Base-by-base conservation (phyloP, 257 asterid species). In the Solanum chiquidenum region DNA sequence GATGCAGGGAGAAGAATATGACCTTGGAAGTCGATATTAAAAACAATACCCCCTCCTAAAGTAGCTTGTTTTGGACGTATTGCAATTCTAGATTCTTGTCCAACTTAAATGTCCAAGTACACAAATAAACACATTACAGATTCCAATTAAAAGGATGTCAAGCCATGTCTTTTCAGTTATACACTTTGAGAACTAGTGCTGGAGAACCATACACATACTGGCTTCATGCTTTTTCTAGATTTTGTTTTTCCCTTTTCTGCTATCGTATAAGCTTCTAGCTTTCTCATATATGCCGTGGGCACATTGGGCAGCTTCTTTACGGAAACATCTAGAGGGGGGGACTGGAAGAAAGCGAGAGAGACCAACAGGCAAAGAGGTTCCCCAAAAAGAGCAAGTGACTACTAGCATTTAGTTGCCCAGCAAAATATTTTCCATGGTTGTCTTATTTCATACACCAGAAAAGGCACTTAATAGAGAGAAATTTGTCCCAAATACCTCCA, bases 261-360 rank as follows among this genome's bases (percentile, higher is more conserved):
- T n/a, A 25, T 38, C 13, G 60, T 6, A 40, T 6, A 25, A 40
- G n/a, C 60, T 25, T 77, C 35, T n/a, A 34, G 14, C 62, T 7
- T 77, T 77, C 84, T 25, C 84, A 75, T 16, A 38, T 25, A 38
- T 75, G 58, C 83, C 42, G 55, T n/a, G 29, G 25, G 55, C 5
- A 75, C 83, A 23, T 76, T n/a, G 11, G 83, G 31, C 52, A 74
- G 83, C 20, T 74, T 74, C 49, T 38, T 74, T 37, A 74, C 52
- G n/a, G 83, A 75, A 75, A 75, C 23, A 38, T 37, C 83, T 37
- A n/a, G 20, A 77, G n/a, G 62, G 55, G 12, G 72, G 21, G 34
- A 14, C 27, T 58, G 75, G 66, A 35, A 90, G 68, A 88, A 73
- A 87, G 68, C 25, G 86, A 79, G 86, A 64, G 82, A 82, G 60